These are phyloP conservation scores for Aspergillus flavus DNA, from an alignment of 2,329 filamentous ascomycete genomes.

Conservation along the genomic window DNA sequence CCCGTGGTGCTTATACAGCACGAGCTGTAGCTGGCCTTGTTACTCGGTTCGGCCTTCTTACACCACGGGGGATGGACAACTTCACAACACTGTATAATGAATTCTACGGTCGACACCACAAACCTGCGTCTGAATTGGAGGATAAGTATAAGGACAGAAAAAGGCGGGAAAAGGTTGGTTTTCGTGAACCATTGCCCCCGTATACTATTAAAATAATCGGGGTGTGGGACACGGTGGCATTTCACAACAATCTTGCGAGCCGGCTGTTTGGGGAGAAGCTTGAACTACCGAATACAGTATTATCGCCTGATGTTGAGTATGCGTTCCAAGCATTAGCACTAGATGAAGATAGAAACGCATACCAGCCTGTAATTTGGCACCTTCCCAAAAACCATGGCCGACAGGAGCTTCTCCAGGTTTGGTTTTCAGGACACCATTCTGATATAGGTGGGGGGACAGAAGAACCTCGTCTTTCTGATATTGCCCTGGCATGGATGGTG, in stretches of 20 bases:
- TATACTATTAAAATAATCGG: slow-evolving; percentile 7
- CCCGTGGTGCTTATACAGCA: slow-evolving; percentile 5
- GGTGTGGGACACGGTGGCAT: slow-evolving; percentile 7
- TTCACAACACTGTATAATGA: slow-evolving; percentile 6
- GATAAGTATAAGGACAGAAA: not conserved
- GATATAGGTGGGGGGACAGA: slow-evolving; percentile 2
- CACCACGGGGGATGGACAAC: slow-evolving; percentile 8
- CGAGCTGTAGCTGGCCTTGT: slow-evolving; percentile 6
- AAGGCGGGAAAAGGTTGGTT: not conserved
- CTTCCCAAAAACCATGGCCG: not conserved
- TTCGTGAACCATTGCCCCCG: not conserved
- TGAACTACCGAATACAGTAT: slow-evolving; percentile 2
- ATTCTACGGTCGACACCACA: not conserved
- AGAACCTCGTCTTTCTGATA: slow-evolving; percentile 4
- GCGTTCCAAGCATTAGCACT: slow-evolving; percentile 6
- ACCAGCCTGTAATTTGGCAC: slow-evolving; percentile 6
- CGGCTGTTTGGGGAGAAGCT: slow-evolving; percentile 4
- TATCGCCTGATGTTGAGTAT: slow-evolving; percentile 3
- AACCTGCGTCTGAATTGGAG: not conserved
- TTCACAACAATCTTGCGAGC: slow-evolving; percentile 3
- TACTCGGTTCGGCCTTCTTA: slow-evolving; percentile 1
- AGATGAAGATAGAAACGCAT: slow-evolving; percentile 6
- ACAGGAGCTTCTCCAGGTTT: slow-evolving; percentile 5
- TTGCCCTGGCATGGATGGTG: slow-evolving; percentile 8
- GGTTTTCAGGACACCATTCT: slow-evolving; percentile 8